These are phyloP conservation scores for Ophiostoma australiae DNA, from an alignment of 2,329 filamentous ascomycete genomes.

Conservation along the genomic window DNA sequence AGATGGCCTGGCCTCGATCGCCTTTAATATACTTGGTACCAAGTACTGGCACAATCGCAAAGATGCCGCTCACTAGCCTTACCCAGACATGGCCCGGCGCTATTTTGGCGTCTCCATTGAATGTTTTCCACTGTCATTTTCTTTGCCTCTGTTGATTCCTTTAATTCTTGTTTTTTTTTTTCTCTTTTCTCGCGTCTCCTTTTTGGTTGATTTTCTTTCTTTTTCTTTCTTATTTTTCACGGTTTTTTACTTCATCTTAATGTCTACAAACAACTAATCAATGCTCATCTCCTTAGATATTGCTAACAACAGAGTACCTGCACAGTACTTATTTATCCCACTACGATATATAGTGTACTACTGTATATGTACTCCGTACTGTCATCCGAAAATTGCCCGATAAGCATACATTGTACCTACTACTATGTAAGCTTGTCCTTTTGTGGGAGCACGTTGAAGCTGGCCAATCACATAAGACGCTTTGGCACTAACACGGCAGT, in stretches of 20 bases:
- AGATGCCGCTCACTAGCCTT: neutral
- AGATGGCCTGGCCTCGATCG: too few species aligned
- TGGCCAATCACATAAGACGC: constrained; percentile 12
- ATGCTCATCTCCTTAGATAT: too few species aligned
- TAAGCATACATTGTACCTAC: neutral
- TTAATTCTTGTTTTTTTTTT: neutral
- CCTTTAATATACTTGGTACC: too few species aligned
- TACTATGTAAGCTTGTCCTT: neutral
- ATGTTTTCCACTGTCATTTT: neutral
- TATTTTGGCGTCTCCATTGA: neutral
- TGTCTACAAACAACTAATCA: neutral
- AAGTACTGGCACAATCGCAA: neutral
- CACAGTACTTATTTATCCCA: neutral
- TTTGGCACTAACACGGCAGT: neutral
- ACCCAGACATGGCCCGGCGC: constrained; percentile 5
- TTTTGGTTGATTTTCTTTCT: neutral
- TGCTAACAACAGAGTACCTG: neutral
- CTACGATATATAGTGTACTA: neutral
- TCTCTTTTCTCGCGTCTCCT: neutral
- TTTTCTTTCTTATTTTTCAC: too few species aligned
- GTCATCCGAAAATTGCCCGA: neutral
- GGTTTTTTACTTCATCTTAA: neutral
- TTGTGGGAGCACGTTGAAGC: neutral
- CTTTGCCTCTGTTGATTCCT: neutral
- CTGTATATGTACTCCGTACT: too few species aligned